These are phyloP conservation scores for Marchantia polymorpha DNA, from an alignment of 225 moss, liverwort and hornwort species.

Conservation along the genomic window DNA sequence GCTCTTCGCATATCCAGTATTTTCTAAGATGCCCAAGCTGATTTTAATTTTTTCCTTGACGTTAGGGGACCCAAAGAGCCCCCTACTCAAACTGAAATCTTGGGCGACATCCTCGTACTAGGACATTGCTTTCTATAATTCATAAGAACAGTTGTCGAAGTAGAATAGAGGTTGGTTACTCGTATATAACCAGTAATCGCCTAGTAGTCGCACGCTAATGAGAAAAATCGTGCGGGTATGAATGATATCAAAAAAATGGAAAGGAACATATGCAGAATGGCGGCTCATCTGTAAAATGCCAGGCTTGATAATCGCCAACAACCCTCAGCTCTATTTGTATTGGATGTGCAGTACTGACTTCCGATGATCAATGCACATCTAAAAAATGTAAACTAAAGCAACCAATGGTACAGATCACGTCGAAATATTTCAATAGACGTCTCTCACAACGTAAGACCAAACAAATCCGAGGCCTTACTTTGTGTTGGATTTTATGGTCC, in stretches of 20 bases:
- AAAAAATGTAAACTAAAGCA: neutral
- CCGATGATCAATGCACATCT: neutral
- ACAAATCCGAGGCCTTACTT: constrained; percentile 28
- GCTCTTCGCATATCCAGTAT: neutral
- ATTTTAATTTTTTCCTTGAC: too few relatives aligned
- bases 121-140: neutral
- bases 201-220: neutral
- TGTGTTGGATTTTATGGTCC: constrained; percentile 60
- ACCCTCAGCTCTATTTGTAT: neutral
- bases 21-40: neutral
- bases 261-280: neutral
- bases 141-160: neutral
- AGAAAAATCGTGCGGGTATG: neutral
- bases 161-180: neutral
- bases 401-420: neutral
- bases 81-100: neutral
- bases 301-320: neutral
- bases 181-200: neutral
- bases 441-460: constrained; percentile 9
- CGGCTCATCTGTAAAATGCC: neutral
- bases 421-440: neutral
- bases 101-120: neutral
- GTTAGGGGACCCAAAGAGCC: too few relatives aligned
- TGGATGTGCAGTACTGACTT: neutral
- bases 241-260: neutral